phyloP scores from a whole-genome alignment of 768 basidiomycete genomes.

The Pholiota conissans region DNA sequence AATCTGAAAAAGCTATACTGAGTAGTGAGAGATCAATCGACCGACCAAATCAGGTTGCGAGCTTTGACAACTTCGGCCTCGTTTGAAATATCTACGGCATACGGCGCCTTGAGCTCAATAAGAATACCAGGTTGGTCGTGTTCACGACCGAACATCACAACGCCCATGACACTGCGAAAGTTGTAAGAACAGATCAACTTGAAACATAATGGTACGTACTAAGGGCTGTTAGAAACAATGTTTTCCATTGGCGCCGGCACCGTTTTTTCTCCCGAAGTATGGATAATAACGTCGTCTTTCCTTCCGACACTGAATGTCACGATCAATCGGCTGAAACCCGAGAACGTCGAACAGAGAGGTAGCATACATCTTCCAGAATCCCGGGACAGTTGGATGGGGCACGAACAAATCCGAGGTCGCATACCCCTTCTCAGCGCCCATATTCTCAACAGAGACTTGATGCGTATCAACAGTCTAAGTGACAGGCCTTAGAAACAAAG shows the following conservation, averaged over 20 bases:
- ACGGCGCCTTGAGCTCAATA: constrained; percentile 27
- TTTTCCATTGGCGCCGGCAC: constrained; percentile 33
- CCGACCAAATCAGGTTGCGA: constrained; percentile 39
- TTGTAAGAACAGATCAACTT: neutral
- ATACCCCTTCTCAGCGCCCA: constrained; percentile 36
- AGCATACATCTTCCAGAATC: constrained; percentile 38
- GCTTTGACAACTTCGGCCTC: constrained; percentile 24
- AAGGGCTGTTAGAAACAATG: constrained; percentile 20
- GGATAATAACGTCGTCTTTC: constrained; percentile 35
- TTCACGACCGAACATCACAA: constrained; percentile 44
- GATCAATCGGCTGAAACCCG: constrained; percentile 6
- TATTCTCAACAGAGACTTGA: constrained; percentile 35
- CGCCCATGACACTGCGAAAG: constrained; percentile 23
- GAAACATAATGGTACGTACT: constrained; percentile 16
- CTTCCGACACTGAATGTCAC: constrained; percentile 30
- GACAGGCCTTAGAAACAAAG: neutral
- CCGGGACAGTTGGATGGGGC: constrained; percentile 37
- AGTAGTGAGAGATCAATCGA: neutral
- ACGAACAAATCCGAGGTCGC: constrained; percentile 43
- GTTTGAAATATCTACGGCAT: constrained; percentile 27
- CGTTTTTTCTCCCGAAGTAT: constrained; percentile 33
- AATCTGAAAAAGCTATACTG: neutral
- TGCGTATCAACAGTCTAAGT: constrained; percentile 31
- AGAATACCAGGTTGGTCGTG: constrained; percentile 34
- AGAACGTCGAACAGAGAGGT: neutral